Evolutionary conservation across 2,329 filamentous ascomycete species (phyloP).

Genomic region (Paracorniculantispora psalliotae): DNA sequence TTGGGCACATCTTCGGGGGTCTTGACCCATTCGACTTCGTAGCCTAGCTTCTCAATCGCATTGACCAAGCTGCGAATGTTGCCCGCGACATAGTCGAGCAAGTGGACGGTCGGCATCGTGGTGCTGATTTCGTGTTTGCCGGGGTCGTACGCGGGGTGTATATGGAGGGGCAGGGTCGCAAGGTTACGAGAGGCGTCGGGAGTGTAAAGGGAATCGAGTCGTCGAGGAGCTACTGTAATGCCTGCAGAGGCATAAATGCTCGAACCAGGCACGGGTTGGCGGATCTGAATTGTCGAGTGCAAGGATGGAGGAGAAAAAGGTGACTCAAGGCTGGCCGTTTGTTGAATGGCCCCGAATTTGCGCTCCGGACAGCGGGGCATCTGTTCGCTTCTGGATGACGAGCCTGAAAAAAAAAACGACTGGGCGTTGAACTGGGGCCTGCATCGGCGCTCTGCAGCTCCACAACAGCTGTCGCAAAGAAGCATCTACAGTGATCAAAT

Average conservation of each 20-base stretch:
- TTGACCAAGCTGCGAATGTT: constrained; percentile 96
- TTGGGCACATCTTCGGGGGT: constrained; percentile 77
- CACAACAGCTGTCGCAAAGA: not conserved
- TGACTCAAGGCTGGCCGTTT: constrained; percentile 2
- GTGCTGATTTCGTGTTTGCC: constrained; percentile 12
- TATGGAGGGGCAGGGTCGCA: constrained; percentile 10
- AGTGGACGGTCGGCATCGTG: constrained; percentile 70
- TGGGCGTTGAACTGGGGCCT: not conserved
- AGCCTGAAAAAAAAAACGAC: constrained; percentile 7
- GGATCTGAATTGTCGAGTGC: not conserved
- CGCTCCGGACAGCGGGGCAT: constrained; percentile 23
- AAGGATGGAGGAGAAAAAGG: constrained; percentile 1
- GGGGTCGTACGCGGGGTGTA: not conserved
- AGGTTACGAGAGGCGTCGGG: not conserved
- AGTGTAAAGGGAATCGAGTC: too few relatives aligned
- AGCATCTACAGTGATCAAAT: not conserved
- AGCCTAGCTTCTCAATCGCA: constrained; percentile 93
- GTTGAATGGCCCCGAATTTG: constrained; percentile 13
- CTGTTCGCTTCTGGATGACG: not conserved
- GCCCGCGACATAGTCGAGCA: constrained; percentile 87
- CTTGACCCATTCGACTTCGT: constrained; percentile 86
- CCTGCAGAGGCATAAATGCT: not conserved
- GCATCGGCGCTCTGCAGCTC: constrained; percentile 4
- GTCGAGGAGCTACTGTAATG: not conserved
- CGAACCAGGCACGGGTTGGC: not conserved